A percentile compares a stretch with the other conserved stretches of the same genome.
Conservation (phyloP, 1,284 basidiomycete species). For the Cryptococcus sp. region DNA sequence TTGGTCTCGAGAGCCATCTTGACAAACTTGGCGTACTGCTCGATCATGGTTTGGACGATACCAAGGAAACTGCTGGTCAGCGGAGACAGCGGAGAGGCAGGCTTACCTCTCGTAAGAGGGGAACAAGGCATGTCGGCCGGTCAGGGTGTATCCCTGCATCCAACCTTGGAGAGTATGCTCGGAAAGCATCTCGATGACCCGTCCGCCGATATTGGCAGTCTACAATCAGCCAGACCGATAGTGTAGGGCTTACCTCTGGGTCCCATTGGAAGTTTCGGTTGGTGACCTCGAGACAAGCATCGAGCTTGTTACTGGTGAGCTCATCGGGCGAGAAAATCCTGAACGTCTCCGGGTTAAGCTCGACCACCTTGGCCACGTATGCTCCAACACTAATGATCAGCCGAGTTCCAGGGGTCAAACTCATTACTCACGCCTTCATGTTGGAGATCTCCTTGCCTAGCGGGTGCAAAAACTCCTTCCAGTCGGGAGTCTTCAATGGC, state of each 20-base stretch:
- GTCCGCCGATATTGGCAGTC: constrained; percentile 56
- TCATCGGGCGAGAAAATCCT: constrained; percentile 84
- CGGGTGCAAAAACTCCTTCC: constrained; percentile 55
- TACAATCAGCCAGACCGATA: constrained; percentile 49
- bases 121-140: constrained; percentile 71
- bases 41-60: constrained; percentile 49
- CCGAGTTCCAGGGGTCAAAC: background rate
- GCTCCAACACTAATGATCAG: constrained; percentile 21
- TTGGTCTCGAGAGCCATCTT: constrained; percentile 72
- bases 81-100: background rate
- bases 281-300: constrained; percentile 59
- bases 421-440: constrained; percentile 58
- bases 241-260: constrained; percentile 38
- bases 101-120: constrained; percentile 78
- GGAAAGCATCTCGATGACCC: constrained; percentile 79
- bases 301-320: constrained; percentile 82
- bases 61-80: constrained; percentile 31
- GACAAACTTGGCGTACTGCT: constrained; percentile 75
- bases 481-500: constrained; percentile 61
- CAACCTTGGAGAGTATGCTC: constrained; percentile 85
- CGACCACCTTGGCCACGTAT: constrained; percentile 50
- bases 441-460: constrained; percentile 60
- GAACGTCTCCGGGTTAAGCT: constrained; percentile 67
- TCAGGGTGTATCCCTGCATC: constrained; percentile 71
- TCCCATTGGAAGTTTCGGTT: constrained; percentile 75